A percentile compares a stretch with the other conserved stretches of the same genome.
These are phyloP conservation scores for Pichia sp. DNA, from an alignment of 1,139 yeast species.

Conservation along the genomic window DNA sequence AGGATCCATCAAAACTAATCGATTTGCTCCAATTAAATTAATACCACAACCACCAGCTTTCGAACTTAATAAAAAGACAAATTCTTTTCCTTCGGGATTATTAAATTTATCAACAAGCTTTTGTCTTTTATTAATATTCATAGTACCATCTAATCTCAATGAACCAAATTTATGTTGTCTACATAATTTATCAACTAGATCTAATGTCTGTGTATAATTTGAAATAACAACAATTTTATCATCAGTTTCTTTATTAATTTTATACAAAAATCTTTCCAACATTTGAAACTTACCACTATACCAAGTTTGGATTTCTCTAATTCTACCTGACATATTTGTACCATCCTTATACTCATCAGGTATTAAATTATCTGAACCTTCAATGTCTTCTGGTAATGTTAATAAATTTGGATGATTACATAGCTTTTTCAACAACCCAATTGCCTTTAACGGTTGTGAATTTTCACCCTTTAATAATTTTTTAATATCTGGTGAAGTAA, in stretches of 20 bases:
- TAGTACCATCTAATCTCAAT: conserved; percentile 86
- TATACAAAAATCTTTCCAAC: conserved; percentile 68
- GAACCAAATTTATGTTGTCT: conserved; percentile 66
- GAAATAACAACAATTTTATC: conserved; percentile 93
- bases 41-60: conserved; percentile 99
- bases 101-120: conserved; percentile 87
- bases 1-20: conserved; percentile 84
- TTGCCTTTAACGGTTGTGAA: conserved; percentile 84
- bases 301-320: conserved; percentile 55
- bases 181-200: conserved; percentile 82
- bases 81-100: conserved; percentile 83
- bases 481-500: conserved; percentile 74
- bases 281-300: conserved; percentile 55
- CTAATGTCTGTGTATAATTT: conserved; percentile 90
- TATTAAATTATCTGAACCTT: conserved; percentile 55
- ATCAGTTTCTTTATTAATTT: conserved; percentile 72
- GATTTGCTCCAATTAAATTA: conserved; percentile 91
- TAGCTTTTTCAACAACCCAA: conserved; percentile 78
- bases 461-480: conserved; percentile 62
- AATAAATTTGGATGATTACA: conserved; percentile 91
- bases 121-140: conserved; percentile 88
- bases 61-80: conserved; percentile 80
- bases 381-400: conserved; percentile 67
- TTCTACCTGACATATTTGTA: conserved; percentile 34
- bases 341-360: conserved; percentile 66